These are phyloP conservation scores for Penicillium sp. DNA, from an alignment of 2,329 filamentous ascomycete genomes.

Conservation along the genomic window DNA sequence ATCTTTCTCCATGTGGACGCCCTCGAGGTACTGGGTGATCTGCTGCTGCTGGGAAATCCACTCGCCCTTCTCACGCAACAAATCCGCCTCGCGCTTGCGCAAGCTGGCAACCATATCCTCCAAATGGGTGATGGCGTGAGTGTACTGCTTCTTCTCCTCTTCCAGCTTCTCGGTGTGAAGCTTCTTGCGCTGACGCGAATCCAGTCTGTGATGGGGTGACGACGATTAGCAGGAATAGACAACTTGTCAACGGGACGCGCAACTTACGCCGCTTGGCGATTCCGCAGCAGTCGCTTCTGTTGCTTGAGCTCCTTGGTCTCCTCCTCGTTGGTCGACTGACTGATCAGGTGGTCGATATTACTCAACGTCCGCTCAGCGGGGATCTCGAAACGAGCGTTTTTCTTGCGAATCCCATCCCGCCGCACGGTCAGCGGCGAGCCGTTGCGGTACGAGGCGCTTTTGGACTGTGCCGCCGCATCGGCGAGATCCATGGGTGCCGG, in stretches of 20 bases:
- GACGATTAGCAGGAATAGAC: background rate
- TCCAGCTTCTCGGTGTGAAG: slow-evolving; percentile 95
- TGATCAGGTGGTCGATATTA: slow-evolving; percentile 93
- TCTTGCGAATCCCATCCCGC: slow-evolving; percentile 92
- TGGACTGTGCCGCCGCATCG: slow-evolving; percentile 54
- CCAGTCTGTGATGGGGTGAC: slow-evolving; percentile 61
- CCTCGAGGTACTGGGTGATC: slow-evolving; percentile 71
- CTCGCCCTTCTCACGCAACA: slow-evolving; percentile 57
- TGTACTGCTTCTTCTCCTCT: slow-evolving; percentile 92
- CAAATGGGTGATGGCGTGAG: slow-evolving; percentile 69
- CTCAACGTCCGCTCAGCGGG: slow-evolving; percentile 86
- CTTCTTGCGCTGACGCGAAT: slow-evolving; percentile 97
- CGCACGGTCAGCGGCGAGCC: slow-evolving; percentile 72
- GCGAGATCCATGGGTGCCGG: slow-evolving; percentile 47
- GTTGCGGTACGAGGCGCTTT: slow-evolving; percentile 64
- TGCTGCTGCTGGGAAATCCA: slow-evolving; percentile 71
- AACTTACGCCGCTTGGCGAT: slow-evolving; percentile 92
- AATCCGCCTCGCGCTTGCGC: slow-evolving; percentile 57
- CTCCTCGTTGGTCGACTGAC: slow-evolving; percentile 74
- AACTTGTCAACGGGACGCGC: slow-evolving; percentile 12
- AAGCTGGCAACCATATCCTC: slow-evolving; percentile 73
- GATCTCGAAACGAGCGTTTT: slow-evolving; percentile 97
- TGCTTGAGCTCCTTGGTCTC: slow-evolving; percentile 98
- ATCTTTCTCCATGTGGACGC: slow-evolving; percentile 80
- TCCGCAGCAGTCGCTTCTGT: slow-evolving; percentile 90